Evolutionary conservation across 805 yeast species (phyloP).

Genomic region (Pichia insulana): DNA sequence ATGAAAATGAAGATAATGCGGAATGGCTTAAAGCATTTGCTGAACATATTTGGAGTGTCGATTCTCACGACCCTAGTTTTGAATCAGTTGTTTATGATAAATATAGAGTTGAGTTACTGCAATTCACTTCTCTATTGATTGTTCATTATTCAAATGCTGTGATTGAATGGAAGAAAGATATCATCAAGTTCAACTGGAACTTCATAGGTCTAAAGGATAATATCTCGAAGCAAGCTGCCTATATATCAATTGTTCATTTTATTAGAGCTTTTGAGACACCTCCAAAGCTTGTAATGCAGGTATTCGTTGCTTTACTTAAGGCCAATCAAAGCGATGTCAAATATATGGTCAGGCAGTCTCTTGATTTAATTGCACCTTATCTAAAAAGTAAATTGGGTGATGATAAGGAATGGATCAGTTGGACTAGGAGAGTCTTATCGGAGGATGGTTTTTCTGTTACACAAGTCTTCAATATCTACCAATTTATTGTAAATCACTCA

Average conservation of each 20-base stretch:
- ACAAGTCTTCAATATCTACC: slow-evolving; percentile 81
- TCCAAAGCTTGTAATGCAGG: slow-evolving; percentile 78
- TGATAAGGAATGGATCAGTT: slow-evolving; percentile 72
- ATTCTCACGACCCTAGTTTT: slow-evolving; percentile 42
- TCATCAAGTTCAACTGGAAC: slow-evolving; percentile 92
- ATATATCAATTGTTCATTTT: slow-evolving; percentile 78
- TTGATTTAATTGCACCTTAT: slow-evolving; percentile 83
- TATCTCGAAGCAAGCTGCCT: slow-evolving; percentile 86
- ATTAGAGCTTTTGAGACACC: slow-evolving; percentile 86
- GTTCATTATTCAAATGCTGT: slow-evolving; percentile 56
- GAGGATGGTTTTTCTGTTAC: slow-evolving; percentile 84
- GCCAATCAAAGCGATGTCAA: slow-evolving; percentile 82
- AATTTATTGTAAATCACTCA: slow-evolving; percentile 78
- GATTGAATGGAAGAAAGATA: slow-evolving; percentile 62
- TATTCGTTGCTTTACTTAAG: slow-evolving; percentile 80
- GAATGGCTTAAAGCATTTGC: slow-evolving; percentile 61
- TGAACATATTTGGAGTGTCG: slow-evolving; percentile 64
- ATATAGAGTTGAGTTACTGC: slow-evolving; percentile 69
- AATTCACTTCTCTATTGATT: slow-evolving; percentile 68
- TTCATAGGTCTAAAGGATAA: slow-evolving; percentile 83
- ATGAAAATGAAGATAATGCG: slow-evolving; percentile 24
- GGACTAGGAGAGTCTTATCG: slow-evolving; percentile 87
- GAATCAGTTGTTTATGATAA: slow-evolving; percentile 65
- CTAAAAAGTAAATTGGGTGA: slow-evolving; percentile 61
- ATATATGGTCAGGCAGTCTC: slow-evolving; percentile 73